Percentiles rank a stretch among this genome's conserved stretches.
These are phyloP conservation scores for Buxus sempervirens DNA, from an alignment of 164 flowering plant genomes.

Conservation along the genomic window DNA sequence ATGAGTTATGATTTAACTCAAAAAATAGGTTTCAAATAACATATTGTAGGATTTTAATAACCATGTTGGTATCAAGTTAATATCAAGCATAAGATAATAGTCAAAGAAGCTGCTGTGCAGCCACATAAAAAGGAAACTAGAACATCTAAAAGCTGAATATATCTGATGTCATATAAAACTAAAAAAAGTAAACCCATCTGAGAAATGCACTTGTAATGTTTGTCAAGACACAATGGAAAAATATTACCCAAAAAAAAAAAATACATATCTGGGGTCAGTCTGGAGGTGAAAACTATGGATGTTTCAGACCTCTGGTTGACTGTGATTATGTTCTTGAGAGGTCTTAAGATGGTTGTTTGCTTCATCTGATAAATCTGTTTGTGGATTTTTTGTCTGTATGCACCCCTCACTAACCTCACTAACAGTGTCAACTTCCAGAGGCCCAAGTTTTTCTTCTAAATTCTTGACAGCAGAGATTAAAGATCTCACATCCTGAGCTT, in stretches of 20 bases:
- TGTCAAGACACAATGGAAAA: background rate
- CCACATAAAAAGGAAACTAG: too few species aligned
- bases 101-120: too few species aligned
- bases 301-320: background rate
- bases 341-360: slow-evolving; percentile 5
- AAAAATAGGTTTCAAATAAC: too few species aligned
- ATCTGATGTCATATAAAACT: too few species aligned
- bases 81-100: too few species aligned
- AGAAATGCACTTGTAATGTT: too few species aligned
- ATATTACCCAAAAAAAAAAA: too few species aligned
- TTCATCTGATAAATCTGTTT: slow-evolving; percentile 9
- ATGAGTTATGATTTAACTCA: too few species aligned
- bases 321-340: background rate
- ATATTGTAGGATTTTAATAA: too few species aligned
- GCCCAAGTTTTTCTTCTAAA: slow-evolving; percentile 51
- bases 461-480: slow-evolving; percentile 45
- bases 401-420: slow-evolving; percentile 7
- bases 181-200: too few species aligned
- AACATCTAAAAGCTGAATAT: too few species aligned
- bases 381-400: slow-evolving; percentile 9
- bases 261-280: background rate
- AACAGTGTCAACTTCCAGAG: slow-evolving; percentile 21
- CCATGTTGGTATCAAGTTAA: too few species aligned
- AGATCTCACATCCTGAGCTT: slow-evolving; percentile 49
- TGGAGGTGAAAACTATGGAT: background rate